These are phyloP conservation scores for Alternaria tenuissima DNA, from an alignment of 2,329 filamentous ascomycete genomes.

Conservation along the genomic window DNA sequence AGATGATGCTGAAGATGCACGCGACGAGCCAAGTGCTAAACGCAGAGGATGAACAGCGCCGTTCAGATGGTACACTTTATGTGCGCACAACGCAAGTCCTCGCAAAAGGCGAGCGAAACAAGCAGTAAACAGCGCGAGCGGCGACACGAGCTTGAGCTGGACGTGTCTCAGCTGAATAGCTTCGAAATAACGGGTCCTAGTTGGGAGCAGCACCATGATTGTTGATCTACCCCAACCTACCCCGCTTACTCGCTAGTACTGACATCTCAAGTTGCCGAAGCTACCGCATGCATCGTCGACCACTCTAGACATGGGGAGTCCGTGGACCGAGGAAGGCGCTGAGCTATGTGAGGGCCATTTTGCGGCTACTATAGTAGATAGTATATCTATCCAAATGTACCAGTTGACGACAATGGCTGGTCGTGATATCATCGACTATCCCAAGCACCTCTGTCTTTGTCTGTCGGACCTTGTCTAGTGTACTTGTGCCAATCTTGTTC, in stretches of 20 bases:
- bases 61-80: background rate
- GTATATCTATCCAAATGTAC: background rate
- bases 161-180: background rate
- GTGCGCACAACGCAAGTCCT: background rate
- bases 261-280: slow-evolving; percentile 30
- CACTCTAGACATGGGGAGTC: background rate
- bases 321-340: background rate
- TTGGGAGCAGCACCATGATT: background rate
- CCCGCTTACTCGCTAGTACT: slow-evolving; percentile 34
- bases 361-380: background rate
- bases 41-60: slow-evolving; percentile 23
- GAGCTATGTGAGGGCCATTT: background rate
- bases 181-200: background rate
- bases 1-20: slow-evolving; percentile 8
- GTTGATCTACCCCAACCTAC: slow-evolving; percentile 22
- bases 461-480: background rate
- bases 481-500: background rate
- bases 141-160: background rate
- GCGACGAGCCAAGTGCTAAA: slow-evolving; percentile 25
- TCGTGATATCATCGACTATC: background rate
- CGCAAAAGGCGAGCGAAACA: background rate
- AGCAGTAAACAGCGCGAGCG: no score
- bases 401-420: background rate
- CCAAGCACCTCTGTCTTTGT: background rate
- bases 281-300: background rate